Evolutionary conservation across 345 rosid genomes (phyloP).

Genomic region (Cochlearia excelsa): DNA sequence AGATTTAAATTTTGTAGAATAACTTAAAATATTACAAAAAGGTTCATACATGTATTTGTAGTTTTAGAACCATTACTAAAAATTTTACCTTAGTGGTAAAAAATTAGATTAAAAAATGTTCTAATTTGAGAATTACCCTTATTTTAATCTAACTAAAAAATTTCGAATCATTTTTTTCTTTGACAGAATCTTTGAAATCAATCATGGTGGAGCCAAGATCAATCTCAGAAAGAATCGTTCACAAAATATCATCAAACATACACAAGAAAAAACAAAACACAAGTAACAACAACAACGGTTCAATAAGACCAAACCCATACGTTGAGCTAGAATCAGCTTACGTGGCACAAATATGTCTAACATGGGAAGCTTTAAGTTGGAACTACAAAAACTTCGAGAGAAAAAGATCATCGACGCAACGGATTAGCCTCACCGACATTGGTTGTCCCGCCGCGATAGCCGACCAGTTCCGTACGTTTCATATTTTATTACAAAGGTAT

Average conservation of each 20-base stretch:
- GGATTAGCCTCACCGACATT: slow-evolving; percentile 41
- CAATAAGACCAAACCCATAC: slow-evolving; percentile 67
- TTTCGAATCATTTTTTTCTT: background rate
- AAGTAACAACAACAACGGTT: slow-evolving; percentile 37
- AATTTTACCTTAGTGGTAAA: no score
- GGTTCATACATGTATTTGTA: no score
- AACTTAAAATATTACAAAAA: no score
- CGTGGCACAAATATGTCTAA: slow-evolving; percentile 85
- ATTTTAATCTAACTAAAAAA: no score
- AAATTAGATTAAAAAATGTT: no score
- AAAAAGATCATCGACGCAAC: slow-evolving; percentile 44
- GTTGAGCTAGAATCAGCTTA: slow-evolving; percentile 83
- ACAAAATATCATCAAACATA: slow-evolving; percentile 55
- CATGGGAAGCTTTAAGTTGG: slow-evolving; percentile 98
- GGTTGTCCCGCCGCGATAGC: slow-evolving; percentile 83
- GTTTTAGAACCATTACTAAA: no score
- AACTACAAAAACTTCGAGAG: slow-evolving; percentile 79
- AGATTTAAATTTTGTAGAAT: no score
- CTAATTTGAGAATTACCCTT: no score
- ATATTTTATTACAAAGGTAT: slow-evolving; percentile 82
- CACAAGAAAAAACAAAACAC: slow-evolving; percentile 40
- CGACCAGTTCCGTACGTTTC: slow-evolving; percentile 92
- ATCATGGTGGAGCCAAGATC: slow-evolving; percentile 84
- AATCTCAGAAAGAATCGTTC: slow-evolving; percentile 80
- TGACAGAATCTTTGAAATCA: slow-evolving; percentile 69